A percentile compares a stretch with the other conserved stretches of the same genome.
These are phyloP conservation scores for Kwoniella bestiolae DNA, from an alignment of 768 basidiomycete species.

Conservation along the genomic window DNA sequence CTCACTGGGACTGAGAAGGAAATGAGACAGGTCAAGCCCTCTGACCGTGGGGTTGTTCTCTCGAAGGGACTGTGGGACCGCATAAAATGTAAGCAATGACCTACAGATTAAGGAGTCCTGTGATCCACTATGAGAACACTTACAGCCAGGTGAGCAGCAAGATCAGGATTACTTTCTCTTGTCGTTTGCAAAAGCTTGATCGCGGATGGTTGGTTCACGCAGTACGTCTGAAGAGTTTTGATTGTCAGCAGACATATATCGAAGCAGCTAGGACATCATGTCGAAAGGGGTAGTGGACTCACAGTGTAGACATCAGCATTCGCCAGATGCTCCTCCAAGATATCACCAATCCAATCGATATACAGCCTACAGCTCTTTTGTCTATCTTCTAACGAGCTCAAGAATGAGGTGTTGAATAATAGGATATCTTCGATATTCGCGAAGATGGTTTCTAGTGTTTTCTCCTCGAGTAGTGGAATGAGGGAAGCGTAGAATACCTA, in stretches of 20 bases:
- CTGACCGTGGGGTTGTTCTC: conserved; percentile 73
- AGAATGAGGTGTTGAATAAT: conserved; percentile 81
- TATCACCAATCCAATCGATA: conserved; percentile 83
- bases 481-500: conserved; percentile 86
- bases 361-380: conserved; percentile 92
- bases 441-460: conserved; percentile 81
- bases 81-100: too few species aligned
- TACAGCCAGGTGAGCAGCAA: conserved; percentile 73
- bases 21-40: conserved; percentile 86
- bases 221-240: too few species aligned
- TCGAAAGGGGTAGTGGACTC: conserved; percentile 41
- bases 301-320: conserved; percentile 83
- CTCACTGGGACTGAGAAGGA: conserved; percentile 87
- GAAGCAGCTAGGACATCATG: too few species aligned
- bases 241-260: too few species aligned
- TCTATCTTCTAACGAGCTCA: conserved; percentile 85
- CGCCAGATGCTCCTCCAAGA: conserved; percentile 73
- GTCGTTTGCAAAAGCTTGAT: conserved; percentile 76
- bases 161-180: conserved; percentile 68
- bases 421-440: conserved; percentile 92
- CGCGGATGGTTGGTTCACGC: conserved; percentile 81
- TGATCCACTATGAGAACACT: conserved; percentile 28
- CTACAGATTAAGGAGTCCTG: too few species aligned
- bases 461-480: conserved; percentile 68
- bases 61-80: conserved; percentile 69